A percentile compares a stretch with the other conserved stretches of the same genome.
These are phyloP conservation scores for Aspergillus steynii DNA, from an alignment of 495 filamentous ascomycete genomes.

Conservation along the genomic window DNA sequence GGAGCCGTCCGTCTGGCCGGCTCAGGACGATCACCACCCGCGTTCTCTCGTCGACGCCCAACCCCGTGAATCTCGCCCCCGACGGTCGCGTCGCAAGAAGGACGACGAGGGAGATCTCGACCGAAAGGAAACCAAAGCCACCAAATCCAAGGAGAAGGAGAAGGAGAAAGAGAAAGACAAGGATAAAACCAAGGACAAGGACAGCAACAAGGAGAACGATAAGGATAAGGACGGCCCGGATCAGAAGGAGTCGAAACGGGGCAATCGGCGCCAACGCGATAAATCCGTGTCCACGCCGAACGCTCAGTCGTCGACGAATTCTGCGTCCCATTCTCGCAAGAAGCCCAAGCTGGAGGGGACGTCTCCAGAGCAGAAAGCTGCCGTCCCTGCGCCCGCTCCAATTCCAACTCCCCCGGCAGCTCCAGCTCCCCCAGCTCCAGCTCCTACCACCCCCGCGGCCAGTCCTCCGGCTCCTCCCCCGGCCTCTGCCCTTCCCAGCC, in stretches of 20 bases:
- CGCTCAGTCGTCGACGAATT: slow-evolving; percentile 12
- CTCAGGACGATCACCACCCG: slow-evolving; percentile 25
- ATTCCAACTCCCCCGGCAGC: slow-evolving; percentile 18
- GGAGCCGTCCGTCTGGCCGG: slow-evolving; percentile 23
- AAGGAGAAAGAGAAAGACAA: slow-evolving; percentile 28
- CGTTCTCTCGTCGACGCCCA: slow-evolving; percentile 12
- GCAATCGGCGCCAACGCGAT: slow-evolving; percentile 40
- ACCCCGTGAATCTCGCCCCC: slow-evolving; percentile 22
- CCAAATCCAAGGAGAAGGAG: slow-evolving; percentile 29
- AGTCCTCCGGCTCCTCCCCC: slow-evolving; percentile 5
- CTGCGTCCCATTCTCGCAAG: slow-evolving; percentile 40
- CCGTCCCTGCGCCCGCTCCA: slow-evolving; percentile 14
- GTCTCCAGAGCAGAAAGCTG: slow-evolving; percentile 17
- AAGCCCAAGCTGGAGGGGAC: slow-evolving; percentile 48
- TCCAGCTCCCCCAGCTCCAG: slow-evolving; percentile 23
- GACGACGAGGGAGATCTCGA: slow-evolving; percentile 33
- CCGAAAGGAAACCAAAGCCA: slow-evolving; percentile 23
- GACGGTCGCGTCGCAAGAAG: slow-evolving; percentile 52
- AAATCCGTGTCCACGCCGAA: slow-evolving; percentile 35
- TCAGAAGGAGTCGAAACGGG: slow-evolving; percentile 35
- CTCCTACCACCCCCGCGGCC: slow-evolving; percentile 19
- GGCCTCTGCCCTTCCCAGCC: background rate
- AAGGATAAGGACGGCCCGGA: slow-evolving; percentile 9
- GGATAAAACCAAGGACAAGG: slow-evolving; percentile 30
- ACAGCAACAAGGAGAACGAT: slow-evolving; percentile 28